Evolutionary conservation across 495 filamentous ascomycete genomes (phyloP), one percentile per base, ranked within the genome.

Genomic region (Xylaria palmicola): DNA sequence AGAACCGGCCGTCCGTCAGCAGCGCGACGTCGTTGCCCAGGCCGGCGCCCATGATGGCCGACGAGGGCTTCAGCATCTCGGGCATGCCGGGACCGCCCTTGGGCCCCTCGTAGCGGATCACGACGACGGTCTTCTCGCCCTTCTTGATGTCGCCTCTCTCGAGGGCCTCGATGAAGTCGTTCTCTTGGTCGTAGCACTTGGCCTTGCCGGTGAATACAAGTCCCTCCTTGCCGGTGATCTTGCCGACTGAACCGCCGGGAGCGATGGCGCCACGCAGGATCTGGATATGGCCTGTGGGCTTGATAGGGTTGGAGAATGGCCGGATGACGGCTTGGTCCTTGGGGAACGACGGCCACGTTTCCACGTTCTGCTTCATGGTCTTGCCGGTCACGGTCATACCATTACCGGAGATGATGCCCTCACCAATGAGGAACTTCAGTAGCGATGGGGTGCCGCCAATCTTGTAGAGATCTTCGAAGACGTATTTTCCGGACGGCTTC

Each of bases 191-290:
- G 77, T 91, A 98, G 66, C 90, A 90, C 62, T 87, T 88, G 34
- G 94, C 94, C 65, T 86, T 92, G 56, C 94, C 94, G 17, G 82
- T 88, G 78, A 98, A 98, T 8, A 79, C 74, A n/a, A 88, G 82
- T 20, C 94, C 94, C 74, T 98, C 94, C 77, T 98, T 98, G 61
- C 94, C 94, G 8, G 94, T 98, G 75, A 98, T 98, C 81, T 98
- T 98, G 62, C 93, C 94, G 13, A 98, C 94, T 63, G 85, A 89
- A 52, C 94, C 94, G 60, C 89, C 94, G 1, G 94, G 94, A 2
- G 94, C 91, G 27, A 98, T 83, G 6, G 88, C 88, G 34, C 94
- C 94, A 53, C 92, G 89, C 19, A 98, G 85, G 72, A 98, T 98
- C 78, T 97, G 93, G 71, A 98, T 96, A 76, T 98, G 94, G 51